Percentiles rank a stretch among this genome's conserved stretches.
Conservation (phyloP, 805 yeast species). For the Spathaspora gorwiae region DNA sequence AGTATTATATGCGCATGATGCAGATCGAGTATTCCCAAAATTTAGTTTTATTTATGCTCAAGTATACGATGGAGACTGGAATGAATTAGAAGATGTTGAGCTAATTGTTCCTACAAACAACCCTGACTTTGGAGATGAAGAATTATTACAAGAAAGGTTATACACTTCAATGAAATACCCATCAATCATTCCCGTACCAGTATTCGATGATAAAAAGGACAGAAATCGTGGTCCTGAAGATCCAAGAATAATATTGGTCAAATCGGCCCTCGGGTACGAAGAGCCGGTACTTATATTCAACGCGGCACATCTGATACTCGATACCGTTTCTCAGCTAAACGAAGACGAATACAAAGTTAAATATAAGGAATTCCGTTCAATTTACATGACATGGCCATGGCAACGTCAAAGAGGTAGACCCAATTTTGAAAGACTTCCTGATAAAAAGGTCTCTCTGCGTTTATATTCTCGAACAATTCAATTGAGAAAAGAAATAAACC, state of each 20-base stretch:
- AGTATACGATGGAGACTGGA: conserved; percentile 19
- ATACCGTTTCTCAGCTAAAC: too few species aligned
- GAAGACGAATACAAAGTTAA: background rate
- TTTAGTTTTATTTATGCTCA: conserved; percentile 21
- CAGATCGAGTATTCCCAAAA: conserved; percentile 19
- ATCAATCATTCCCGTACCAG: conserved; percentile 10
- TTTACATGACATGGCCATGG: conserved; percentile 32
- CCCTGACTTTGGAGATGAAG: background rate
- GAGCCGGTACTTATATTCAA: conserved; percentile 10
- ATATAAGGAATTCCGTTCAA: conserved; percentile 17
- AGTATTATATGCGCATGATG: conserved; percentile 19
- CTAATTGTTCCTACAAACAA: conserved; percentile 20
- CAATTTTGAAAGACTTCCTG: conserved; percentile 18
- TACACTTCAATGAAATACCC: conserved; percentile 8
- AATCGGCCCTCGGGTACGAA: conserved; percentile 16
- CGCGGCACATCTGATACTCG: background rate
- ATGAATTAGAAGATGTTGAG: conserved; percentile 16
- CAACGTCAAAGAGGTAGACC: conserved; percentile 27
- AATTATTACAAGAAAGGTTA: background rate
- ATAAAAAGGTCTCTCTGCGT: conserved; percentile 9
- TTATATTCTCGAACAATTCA: conserved; percentile 18
- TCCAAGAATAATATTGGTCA: conserved; percentile 18
- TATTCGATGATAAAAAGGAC: conserved; percentile 7
- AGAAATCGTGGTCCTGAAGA: conserved; percentile 24
- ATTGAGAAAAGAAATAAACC: conserved; percentile 10